phyloP scores from a whole-genome alignment of 371 early-diverging fungal species.

The Lichtheimia ornata region DNA sequence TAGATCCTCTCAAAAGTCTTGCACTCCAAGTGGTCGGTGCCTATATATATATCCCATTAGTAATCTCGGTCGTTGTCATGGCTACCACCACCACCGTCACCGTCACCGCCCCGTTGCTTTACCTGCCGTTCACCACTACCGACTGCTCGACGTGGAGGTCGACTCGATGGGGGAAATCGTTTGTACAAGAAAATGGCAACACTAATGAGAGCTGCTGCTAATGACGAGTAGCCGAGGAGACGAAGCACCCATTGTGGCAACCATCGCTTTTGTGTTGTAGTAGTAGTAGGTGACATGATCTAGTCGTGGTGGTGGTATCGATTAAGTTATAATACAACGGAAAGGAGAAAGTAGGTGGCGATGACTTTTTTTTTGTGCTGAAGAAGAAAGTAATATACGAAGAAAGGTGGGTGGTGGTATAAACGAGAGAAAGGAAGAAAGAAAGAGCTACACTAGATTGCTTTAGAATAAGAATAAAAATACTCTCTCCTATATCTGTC shows the following conservation, averaged over 20 bases:
- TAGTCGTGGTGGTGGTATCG: not conserved
- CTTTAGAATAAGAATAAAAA: no score
- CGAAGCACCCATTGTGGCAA: conserved; percentile 27
- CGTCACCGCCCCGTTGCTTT: not conserved
- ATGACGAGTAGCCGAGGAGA: conserved; percentile 23
- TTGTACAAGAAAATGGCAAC: conserved; percentile 18
- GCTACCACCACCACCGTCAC: no score
- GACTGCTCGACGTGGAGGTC: conserved; percentile 3
- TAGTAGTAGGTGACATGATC: conserved; percentile 2
- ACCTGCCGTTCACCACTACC: conserved; percentile 10
- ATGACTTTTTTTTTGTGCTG: no score
- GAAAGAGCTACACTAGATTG: no score
- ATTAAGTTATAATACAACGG: not conserved
- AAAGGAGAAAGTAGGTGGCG: not conserved
- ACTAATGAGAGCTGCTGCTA: conserved; percentile 21
- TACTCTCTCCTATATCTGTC: no score
- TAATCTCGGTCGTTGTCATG: not conserved
- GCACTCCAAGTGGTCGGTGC: conserved; percentile 26
- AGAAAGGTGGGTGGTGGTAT: no score
- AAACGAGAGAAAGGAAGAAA: no score
- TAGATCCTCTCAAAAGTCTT: conserved; percentile 28
- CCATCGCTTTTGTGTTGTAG: conserved; percentile 11
- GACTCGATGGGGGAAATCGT: conserved; percentile 7
- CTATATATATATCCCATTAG: conserved; percentile 9
- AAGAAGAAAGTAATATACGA: no score